A percentile compares a stretch with the other conserved stretches of the same genome.
phyloP scores from a whole-genome alignment of 208 protist genomes.

The Eutreptiella sp. region DNA sequence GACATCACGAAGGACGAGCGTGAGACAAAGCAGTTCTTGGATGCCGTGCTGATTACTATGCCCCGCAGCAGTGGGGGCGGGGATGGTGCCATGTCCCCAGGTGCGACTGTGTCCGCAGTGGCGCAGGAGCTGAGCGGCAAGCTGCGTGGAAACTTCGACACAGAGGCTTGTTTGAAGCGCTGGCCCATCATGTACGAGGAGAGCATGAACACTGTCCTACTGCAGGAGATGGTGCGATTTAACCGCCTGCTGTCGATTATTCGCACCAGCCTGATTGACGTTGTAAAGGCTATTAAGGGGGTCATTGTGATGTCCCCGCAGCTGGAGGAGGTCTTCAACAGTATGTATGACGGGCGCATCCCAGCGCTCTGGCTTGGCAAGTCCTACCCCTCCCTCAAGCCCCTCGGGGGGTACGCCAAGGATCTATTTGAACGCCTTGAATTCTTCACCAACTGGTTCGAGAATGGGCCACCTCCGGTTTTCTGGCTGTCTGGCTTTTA shows the following conservation, averaged over 20 bases:
- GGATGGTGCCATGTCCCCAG: slow-evolving; percentile 35
- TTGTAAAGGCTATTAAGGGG: slow-evolving; percentile 88
- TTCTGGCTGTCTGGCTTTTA: slow-evolving; percentile 95
- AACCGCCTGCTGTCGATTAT: slow-evolving; percentile 84
- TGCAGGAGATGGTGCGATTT: slow-evolving; percentile 82
- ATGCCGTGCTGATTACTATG: slow-evolving; percentile 73
- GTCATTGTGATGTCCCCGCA: slow-evolving; percentile 93
- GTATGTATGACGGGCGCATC: slow-evolving; percentile 83
- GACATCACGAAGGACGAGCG: slow-evolving; percentile 88
- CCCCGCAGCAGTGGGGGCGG: slow-evolving; percentile 36
- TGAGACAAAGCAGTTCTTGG: slow-evolving; percentile 70
- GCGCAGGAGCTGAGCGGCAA: slow-evolving; percentile 72
- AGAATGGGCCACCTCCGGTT: slow-evolving; percentile 61
- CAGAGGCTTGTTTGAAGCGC: slow-evolving; percentile 68
- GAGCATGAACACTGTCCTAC: slow-evolving; percentile 90
- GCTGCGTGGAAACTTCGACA: slow-evolving; percentile 74
- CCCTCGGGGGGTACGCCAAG: slow-evolving; percentile 86
- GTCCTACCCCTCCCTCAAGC: slow-evolving; percentile 93
- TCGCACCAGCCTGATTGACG: slow-evolving; percentile 74
- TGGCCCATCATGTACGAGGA: slow-evolving; percentile 83
- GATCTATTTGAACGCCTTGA: slow-evolving; percentile 83
- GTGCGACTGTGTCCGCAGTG: slow-evolving; percentile 70
- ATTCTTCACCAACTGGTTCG: slow-evolving; percentile 80
- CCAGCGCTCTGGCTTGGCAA: slow-evolving; percentile 72
- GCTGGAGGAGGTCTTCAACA: slow-evolving; percentile 88